Percentiles rank a stretch among this genome's conserved stretches.
phyloP scores from a whole-genome alignment of 208 protist species.

The Trypanosoma caninum region DNA sequence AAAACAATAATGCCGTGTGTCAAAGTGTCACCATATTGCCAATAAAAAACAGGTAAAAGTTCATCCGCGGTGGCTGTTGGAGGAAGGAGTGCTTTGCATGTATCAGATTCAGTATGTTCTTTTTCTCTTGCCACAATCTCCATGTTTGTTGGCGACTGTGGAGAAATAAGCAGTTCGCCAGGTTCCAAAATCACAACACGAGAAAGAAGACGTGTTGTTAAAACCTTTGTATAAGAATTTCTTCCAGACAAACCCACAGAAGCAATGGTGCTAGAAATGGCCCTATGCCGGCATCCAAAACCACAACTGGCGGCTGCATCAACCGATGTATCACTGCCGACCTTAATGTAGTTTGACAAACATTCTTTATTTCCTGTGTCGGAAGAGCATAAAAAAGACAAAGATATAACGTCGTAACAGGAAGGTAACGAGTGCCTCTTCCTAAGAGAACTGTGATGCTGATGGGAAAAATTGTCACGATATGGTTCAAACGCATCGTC shows the following conservation, averaged over 20 bases:
- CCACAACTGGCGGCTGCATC: too few species aligned
- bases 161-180: not conserved
- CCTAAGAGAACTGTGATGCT: too few species aligned
- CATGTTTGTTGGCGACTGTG: not conserved
- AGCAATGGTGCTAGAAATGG: not conserved
- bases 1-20: conserved; percentile 41
- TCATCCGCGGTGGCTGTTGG: conserved; percentile 4
- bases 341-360: conserved; percentile 7
- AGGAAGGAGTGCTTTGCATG: not conserved
- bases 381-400: not conserved
- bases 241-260: not conserved
- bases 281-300: conserved; percentile 5
- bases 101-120: not conserved
- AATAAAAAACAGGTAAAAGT: conserved; percentile 36
- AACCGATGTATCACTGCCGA: not conserved
- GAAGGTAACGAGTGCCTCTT: not conserved
- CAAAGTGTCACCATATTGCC: conserved; percentile 40
- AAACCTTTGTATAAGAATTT: not conserved
- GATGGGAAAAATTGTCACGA: not conserved
- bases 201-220: conserved; percentile 13
- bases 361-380: not conserved
- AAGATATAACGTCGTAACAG: not conserved
- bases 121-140: not conserved
- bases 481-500: conserved; percentile 8
- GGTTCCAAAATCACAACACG: conserved; percentile 3